phyloP scores from a whole-genome alignment of 1,284 basidiomycete species.

The Apiotrichum gamsii region DNA sequence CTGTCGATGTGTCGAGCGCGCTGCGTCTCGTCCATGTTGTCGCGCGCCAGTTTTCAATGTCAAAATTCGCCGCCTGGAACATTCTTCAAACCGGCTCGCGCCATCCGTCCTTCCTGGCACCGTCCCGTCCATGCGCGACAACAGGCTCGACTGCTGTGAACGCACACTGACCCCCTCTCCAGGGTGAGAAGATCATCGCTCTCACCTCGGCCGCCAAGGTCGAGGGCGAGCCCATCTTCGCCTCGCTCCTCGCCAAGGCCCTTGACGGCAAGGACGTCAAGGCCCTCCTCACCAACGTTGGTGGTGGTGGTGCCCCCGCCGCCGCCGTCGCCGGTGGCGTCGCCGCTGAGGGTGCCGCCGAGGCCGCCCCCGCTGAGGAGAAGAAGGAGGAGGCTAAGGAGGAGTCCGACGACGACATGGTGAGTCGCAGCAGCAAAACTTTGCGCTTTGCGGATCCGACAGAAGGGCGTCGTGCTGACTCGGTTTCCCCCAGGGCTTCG shows the following conservation, averaged over 20 bases:
- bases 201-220: constrained; percentile 75
- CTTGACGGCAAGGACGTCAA: constrained; percentile 97
- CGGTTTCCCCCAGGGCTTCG: constrained; percentile 60
- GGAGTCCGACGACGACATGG: constrained; percentile 80
- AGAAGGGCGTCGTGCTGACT: neutral
- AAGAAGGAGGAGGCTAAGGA: constrained; percentile 80
- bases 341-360: constrained; percentile 55
- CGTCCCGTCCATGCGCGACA: too few species aligned
- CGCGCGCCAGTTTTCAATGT: too few species aligned
- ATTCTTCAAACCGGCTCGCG: too few species aligned
- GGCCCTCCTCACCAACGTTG: constrained; percentile 86
- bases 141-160: too few species aligned
- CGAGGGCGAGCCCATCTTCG: constrained; percentile 97
- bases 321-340: constrained; percentile 54
- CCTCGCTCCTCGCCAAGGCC: constrained; percentile 89
- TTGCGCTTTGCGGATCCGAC: neutral
- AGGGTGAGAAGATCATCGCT: constrained; percentile 82
- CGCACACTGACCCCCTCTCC: constrained; percentile 52
- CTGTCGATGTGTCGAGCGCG: too few species aligned
- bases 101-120: too few species aligned
- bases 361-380: constrained; percentile 60
- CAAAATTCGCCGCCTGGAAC: too few species aligned
- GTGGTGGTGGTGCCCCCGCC: constrained; percentile 72
- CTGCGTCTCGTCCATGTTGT: too few species aligned
- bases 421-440: constrained; percentile 43